phyloP scores from a whole-genome alignment of 495 filamentous ascomycete genomes.

The Penicillium flavigenum region DNA sequence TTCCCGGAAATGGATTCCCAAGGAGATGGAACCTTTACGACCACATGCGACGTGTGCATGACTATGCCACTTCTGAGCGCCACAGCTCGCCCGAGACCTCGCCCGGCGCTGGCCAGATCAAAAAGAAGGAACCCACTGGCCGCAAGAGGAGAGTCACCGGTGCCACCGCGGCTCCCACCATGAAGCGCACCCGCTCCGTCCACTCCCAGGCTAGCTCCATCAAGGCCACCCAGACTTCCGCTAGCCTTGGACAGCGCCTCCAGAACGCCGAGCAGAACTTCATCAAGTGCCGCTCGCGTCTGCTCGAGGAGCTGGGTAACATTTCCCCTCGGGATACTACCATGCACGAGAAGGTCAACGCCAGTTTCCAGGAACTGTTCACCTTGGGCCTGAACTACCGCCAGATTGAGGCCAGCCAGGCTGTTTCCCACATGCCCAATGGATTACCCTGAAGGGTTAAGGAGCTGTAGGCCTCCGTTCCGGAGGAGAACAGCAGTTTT shows the following conservation, averaged over 20 bases:
- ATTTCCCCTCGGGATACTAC: slow-evolving; percentile 45
- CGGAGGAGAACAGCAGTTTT: neutral
- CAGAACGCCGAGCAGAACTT: slow-evolving; percentile 48
- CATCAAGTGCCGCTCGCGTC: slow-evolving; percentile 43
- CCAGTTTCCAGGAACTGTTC: slow-evolving; percentile 49
- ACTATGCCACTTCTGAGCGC: slow-evolving; percentile 59
- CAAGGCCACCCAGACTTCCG: slow-evolving; percentile 38
- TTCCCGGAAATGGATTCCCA: slow-evolving; percentile 81
- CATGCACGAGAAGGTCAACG: slow-evolving; percentile 51
- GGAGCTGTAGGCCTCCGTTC: slow-evolving; percentile 5
- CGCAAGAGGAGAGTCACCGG: slow-evolving; percentile 46
- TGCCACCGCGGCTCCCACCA: slow-evolving; percentile 39
- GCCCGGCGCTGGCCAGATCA: slow-evolving; percentile 30
- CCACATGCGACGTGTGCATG: slow-evolving; percentile 92
- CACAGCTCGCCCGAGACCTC: slow-evolving; percentile 48
- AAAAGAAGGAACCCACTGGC: slow-evolving; percentile 44
- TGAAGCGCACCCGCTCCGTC: slow-evolving; percentile 50
- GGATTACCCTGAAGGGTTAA: slow-evolving; percentile 35
- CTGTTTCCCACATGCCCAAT: slow-evolving; percentile 37
- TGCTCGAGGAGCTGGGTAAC: slow-evolving; percentile 43
- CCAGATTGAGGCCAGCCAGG: slow-evolving; percentile 48
- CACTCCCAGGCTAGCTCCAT: slow-evolving; percentile 39
- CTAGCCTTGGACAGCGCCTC: slow-evolving; percentile 44
- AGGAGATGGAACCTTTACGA: slow-evolving; percentile 91
- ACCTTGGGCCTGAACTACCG: slow-evolving; percentile 48